Conservation (phyloP, 371 early-diverging fungal genomes). For the Apophysomyces elegans region DNA sequence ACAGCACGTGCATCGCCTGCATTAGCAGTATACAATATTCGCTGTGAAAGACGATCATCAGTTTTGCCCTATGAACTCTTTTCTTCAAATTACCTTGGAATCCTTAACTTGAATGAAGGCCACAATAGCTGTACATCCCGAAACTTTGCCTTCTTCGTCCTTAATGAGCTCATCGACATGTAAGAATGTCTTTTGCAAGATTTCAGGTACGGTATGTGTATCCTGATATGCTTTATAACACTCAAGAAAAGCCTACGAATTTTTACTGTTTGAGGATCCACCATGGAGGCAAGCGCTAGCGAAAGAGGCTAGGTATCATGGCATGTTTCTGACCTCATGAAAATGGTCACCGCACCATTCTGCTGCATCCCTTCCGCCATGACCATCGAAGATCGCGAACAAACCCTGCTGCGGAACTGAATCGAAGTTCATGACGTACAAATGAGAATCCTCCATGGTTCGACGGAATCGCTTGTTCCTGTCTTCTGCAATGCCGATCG, state of each 20-base stretch:
- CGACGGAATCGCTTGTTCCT: conserved; percentile 87
- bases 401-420: conserved; percentile 83
- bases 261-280: neutral
- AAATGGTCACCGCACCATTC: conserved; percentile 95
- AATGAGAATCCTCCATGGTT: conserved; percentile 97
- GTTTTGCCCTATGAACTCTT: too few relatives aligned
- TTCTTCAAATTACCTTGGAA: conserved; percentile 35
- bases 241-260: conserved; percentile 24
- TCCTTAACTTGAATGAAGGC: conserved; percentile 67
- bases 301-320: too few relatives aligned
- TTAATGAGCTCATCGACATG: conserved; percentile 81
- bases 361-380: conserved; percentile 94
- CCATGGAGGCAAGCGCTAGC: neutral
- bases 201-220: conserved; percentile 67
- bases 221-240: conserved; percentile 18
- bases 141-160: conserved; percentile 69
- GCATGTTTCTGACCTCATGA: conserved; percentile 63
- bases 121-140: conserved; percentile 94
- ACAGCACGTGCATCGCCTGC: conserved; percentile 98
- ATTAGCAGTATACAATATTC: conserved; percentile 92
- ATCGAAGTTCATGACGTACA: conserved; percentile 79
- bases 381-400: conserved; percentile 97
- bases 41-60: conserved; percentile 38
- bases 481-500: conserved; percentile 83
- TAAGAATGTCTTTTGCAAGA: conserved; percentile 85